Percentiles rank a stretch among this genome's conserved stretches.
These are phyloP conservation scores for Trichoderma harzianum DNA, from an alignment of 2,329 filamentous ascomycete species.

Conservation along the genomic window DNA sequence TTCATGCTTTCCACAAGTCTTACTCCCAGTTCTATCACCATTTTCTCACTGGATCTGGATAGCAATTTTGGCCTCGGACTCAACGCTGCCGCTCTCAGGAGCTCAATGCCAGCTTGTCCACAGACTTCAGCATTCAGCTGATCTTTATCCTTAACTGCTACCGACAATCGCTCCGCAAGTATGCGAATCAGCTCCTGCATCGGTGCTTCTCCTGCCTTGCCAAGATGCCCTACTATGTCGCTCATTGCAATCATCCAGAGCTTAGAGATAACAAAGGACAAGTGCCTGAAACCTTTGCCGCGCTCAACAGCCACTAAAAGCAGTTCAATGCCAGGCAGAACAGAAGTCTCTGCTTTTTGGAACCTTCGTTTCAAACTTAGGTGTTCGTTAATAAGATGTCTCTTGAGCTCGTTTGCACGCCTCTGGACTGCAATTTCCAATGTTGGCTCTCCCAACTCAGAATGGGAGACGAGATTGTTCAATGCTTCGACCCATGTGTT, in stretches of 20 bases:
- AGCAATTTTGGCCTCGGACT: not conserved
- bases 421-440: not conserved
- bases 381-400: not conserved
- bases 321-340: not conserved
- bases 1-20: not conserved
- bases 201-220: not conserved
- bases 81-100: not conserved
- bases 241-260: not conserved
- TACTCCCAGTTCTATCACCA: not conserved
- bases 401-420: not conserved
- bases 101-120: not conserved
- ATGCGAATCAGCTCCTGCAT: not conserved
- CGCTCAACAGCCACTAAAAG: not conserved
- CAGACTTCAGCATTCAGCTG: not conserved
- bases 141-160: not conserved
- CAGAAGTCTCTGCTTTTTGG: not conserved
- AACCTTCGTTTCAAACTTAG: not conserved
- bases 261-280: slow-evolving; percentile 1
- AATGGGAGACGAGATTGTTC: not conserved
- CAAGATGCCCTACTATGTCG: not conserved
- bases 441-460: not conserved
- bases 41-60: not conserved
- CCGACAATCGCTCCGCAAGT: not conserved
- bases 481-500: not conserved
- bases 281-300: not conserved